A percentile compares a stretch with the other conserved stretches of the same genome.
phyloP scores from a whole-genome alignment of 306 rosid genomes.

The Rubus parviflorus region DNA sequence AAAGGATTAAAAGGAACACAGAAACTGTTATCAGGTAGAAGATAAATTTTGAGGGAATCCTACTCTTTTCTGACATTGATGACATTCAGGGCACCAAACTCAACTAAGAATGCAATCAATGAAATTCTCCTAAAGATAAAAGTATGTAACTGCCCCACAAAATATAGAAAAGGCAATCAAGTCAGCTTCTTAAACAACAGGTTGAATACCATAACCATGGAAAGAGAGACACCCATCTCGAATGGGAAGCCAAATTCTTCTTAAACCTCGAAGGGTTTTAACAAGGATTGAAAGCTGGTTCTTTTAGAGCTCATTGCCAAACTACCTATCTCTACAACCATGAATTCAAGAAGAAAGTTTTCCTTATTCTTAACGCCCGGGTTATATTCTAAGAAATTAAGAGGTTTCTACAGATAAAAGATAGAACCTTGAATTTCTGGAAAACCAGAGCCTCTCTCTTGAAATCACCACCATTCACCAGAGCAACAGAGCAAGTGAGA shows the following conservation, averaged over 20 bases:
- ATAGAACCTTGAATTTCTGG: slow-evolving; percentile 24
- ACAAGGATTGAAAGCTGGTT: slow-evolving; percentile 19
- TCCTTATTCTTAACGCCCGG: slow-evolving; percentile 5
- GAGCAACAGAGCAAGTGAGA: slow-evolving; percentile 25
- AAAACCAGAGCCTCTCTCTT: slow-evolving; percentile 20
- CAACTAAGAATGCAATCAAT: neutral
- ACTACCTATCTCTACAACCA: neutral
- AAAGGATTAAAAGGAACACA: slow-evolving; percentile 68
- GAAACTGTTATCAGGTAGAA: slow-evolving; percentile 62
- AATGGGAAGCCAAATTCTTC: slow-evolving; percentile 18
- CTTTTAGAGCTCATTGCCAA: neutral
- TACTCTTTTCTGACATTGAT: slow-evolving; percentile 74
- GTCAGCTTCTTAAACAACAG: slow-evolving; percentile 15
- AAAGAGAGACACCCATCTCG: neutral
- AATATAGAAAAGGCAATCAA: neutral
- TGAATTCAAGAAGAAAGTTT: slow-evolving; percentile 1
- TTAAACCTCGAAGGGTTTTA: slow-evolving; percentile 30
- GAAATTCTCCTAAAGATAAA: neutral
- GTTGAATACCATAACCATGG: slow-evolving; percentile 12
- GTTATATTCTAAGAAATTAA: neutral
- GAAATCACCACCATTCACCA: slow-evolving; percentile 24
- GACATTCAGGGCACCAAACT: slow-evolving; percentile 25
- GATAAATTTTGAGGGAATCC: slow-evolving; percentile 60
- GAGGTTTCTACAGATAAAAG: neutral
- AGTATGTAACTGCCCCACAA: neutral